Evolutionary conservation across 2,329 filamentous ascomycete genomes (phyloP).

Genomic region (Diaporthe longicolla): DNA sequence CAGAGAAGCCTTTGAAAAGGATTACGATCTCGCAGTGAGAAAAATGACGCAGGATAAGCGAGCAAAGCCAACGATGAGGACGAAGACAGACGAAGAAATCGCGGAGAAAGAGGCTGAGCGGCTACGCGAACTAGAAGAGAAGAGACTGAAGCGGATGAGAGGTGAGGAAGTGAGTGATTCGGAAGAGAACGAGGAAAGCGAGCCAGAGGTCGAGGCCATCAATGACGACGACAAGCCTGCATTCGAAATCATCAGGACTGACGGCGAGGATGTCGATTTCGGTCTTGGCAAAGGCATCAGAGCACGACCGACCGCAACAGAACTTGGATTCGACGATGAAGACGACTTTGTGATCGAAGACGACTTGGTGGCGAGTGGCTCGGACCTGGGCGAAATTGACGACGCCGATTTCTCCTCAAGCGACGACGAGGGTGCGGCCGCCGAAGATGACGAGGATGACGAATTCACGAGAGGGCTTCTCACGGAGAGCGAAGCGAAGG

Average conservation of each 20-base stretch:
- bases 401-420: conserved; percentile 67
- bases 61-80: conserved; percentile 87
- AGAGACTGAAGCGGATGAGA: conserved; percentile 87
- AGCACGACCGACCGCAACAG: conserved; percentile 68
- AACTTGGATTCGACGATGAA: conserved; percentile 88
- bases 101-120: conserved; percentile 82
- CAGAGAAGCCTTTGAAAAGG: conserved; percentile 80
- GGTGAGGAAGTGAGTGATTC: conserved; percentile 81
- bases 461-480: conserved; percentile 81
- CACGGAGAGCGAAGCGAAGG: conserved; percentile 68
- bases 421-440: conserved; percentile 59
- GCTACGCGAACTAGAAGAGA: conserved; percentile 85
- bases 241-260: conserved; percentile 44
- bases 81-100: conserved; percentile 91
- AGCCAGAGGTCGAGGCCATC: conserved; percentile 56
- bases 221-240: conserved; percentile 53
- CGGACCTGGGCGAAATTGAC: conserved; percentile 70
- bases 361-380: conserved; percentile 86
- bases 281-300: conserved; percentile 73
- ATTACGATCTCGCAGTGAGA: conserved; percentile 88
- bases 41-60: conserved; percentile 87
- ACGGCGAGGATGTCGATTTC: conserved; percentile 69
- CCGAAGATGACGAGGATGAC: conserved; percentile 66
- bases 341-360: conserved; percentile 95
- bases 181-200: conserved; percentile 63